A percentile compares a stretch with the other conserved stretches of the same genome.
Evolutionary conservation across 176 grass and related monocot species (phyloP).

Genomic region (Elaeis guineensis): DNA sequence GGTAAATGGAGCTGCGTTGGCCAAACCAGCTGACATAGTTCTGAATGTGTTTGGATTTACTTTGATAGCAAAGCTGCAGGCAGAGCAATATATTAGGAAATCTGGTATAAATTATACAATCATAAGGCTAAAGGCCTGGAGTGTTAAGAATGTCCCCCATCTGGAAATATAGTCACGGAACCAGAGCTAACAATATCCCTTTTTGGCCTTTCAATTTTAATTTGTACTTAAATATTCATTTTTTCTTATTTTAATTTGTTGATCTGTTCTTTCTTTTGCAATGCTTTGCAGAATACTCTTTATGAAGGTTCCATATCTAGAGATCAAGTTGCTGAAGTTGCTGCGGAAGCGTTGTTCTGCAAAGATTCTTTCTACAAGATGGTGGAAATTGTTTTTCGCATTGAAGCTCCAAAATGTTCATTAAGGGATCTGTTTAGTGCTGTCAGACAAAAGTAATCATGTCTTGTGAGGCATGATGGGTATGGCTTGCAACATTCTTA

Average conservation of each 20-base stretch:
- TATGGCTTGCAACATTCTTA: too few relatives aligned
- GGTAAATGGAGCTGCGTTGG: conserved; percentile 49
- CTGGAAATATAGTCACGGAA: conserved; percentile 43
- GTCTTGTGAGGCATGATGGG: neutral
- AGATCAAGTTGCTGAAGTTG: conserved; percentile 48
- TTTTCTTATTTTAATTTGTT: too few relatives aligned
- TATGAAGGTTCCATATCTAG: conserved; percentile 62
- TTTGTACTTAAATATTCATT: too few relatives aligned
- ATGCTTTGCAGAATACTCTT: conserved; percentile 40
- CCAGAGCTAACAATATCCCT: conserved; percentile 22
- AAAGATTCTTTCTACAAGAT: conserved; percentile 58
- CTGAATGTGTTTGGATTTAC: conserved; percentile 64
- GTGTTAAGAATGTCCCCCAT: conserved; percentile 46
- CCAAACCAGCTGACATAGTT: too few relatives aligned
- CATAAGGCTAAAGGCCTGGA: conserved; percentile 47
- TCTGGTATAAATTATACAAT: conserved; percentile 72
- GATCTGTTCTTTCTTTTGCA: neutral
- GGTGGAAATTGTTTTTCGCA: conserved; percentile 35
- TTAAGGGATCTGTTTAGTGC: conserved; percentile 33
- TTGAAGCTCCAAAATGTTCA: conserved; percentile 32
- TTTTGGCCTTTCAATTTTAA: neutral
- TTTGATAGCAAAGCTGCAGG: conserved; percentile 57
- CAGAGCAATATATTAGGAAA: conserved; percentile 45
- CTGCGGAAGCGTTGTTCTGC: conserved; percentile 42
- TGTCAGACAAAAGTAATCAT: conserved; percentile 35